Percentiles rank a stretch among this genome's conserved stretches.
These are phyloP conservation scores for Rhodotorula glutinis DNA, from an alignment of 1,284 basidiomycete species.

Conservation along the genomic window DNA sequence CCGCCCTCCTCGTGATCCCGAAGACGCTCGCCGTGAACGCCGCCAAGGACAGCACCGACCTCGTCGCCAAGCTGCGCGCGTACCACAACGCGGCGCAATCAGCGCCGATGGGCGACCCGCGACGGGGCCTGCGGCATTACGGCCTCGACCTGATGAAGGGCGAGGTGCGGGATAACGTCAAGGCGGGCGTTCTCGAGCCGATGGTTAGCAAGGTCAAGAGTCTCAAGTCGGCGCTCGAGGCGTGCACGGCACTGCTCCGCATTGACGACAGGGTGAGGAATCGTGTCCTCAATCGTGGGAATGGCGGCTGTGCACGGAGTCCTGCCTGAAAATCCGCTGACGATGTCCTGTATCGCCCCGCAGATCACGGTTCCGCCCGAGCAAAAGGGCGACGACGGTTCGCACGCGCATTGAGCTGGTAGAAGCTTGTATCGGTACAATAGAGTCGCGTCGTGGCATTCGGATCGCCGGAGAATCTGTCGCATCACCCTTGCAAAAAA, in stretches of 20 bases:
- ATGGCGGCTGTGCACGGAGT: too few species aligned
- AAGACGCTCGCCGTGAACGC: conserved; percentile 97
- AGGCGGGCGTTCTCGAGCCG: conserved; percentile 91
- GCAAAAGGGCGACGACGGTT: conserved; percentile 34
- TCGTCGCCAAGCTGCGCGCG: conserved; percentile 93
- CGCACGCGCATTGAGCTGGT: conserved; percentile 32
- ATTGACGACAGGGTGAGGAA: conserved; percentile 67
- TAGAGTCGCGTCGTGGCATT: too few species aligned
- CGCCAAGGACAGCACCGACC: conserved; percentile 95
- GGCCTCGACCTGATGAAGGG: conserved; percentile 93
- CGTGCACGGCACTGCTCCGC: conserved; percentile 87
- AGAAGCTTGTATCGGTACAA: too few species aligned
- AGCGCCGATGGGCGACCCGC: conserved; percentile 84
- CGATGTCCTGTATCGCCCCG: not conserved
- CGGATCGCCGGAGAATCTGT: too few species aligned
- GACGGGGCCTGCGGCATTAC: conserved; percentile 88
- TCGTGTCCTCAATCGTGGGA: not conserved
- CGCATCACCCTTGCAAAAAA: not conserved
- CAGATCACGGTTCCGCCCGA: conserved; percentile 40
- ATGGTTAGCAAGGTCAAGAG: conserved; percentile 94
- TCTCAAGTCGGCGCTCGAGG: conserved; percentile 94
- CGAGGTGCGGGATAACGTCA: conserved; percentile 89
- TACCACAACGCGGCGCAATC: conserved; percentile 94
- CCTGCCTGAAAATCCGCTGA: not conserved
- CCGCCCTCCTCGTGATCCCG: conserved; percentile 87